These are phyloP conservation scores for Galeopsis tetrahit DNA, from an alignment of 257 asterid species.

Conservation along the genomic window DNA sequence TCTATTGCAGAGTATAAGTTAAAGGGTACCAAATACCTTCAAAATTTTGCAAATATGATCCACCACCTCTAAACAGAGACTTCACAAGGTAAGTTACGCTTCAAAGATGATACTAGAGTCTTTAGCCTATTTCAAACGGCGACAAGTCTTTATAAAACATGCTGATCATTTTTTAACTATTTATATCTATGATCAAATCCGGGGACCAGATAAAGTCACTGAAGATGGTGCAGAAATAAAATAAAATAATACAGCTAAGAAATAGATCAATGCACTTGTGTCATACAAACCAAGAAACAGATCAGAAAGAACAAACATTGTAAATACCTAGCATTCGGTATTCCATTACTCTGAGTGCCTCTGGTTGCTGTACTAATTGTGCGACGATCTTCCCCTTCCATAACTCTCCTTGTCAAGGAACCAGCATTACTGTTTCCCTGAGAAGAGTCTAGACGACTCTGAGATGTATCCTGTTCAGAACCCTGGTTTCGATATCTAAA, in stretches of 20 bases:
- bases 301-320: conserved; percentile 2
- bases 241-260: background rate
- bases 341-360: conserved; percentile 48
- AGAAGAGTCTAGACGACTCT: conserved; percentile 50
- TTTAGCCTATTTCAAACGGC: background rate
- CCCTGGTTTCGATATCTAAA: conserved; percentile 70
- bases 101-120: background rate
- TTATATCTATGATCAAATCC: conserved; percentile 4
- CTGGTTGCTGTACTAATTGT: conserved; percentile 49
- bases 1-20: background rate
- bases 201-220: background rate
- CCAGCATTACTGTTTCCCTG: conserved; percentile 49
- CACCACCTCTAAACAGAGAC: conserved; percentile 25
- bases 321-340: conserved; percentile 64
- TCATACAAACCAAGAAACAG: conserved; percentile 5
- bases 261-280: conserved; percentile 9
- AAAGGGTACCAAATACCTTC: background rate
- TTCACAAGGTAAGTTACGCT: background rate
- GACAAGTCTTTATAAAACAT: background rate
- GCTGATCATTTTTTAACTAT: background rate
- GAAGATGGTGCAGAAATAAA: conserved; percentile 2
- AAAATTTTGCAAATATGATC: conserved; percentile 22
- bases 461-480: conserved; percentile 70
- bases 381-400: conserved; percentile 60
- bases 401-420: conserved; percentile 51